Base-by-base conservation (phyloP, 2,329 filamentous ascomycete species). In the Elsinoe necatrix region DNA sequence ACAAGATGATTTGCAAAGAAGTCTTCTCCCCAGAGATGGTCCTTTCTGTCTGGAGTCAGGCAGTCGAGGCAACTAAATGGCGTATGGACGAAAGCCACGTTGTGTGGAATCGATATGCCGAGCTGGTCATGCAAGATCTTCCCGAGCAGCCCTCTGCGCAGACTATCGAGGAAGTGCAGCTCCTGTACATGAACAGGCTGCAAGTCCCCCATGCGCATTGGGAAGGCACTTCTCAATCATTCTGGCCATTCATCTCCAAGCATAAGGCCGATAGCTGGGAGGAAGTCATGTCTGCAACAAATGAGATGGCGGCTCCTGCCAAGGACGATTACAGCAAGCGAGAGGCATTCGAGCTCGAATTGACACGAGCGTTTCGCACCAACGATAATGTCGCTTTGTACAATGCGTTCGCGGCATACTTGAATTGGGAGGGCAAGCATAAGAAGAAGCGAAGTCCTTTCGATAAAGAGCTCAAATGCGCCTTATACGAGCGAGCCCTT, bases 81-180 rank as follows among this genome's bases (percentile, higher is more conserved):
- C 85, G 87, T 59, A 74, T 93, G 58, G 81, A 81, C 66, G 86
- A 90, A 68, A 92, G 88, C 66, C 84, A 90, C 66, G 71, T 83
- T 57, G 78, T 93, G 9, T 95, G 88, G 88, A 81, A 91, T 66
- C 82, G 84, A 61, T 92, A 87, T 79, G 77, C 89, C 42, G 81
- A 84, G 55, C 79, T 89, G 47, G 78, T 90, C 67, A 77, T 86
- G 68, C 81, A 87, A 62, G 80, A 87, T 62, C 77, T 91, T 18
- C 77, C 72, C 73, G 78, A 55, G 70, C 74, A 63, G 79, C 80
- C 62, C 65, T 78, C 64, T 72, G 80, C 66, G 75, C 80, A 68
- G 9, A 78, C 77, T 56, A 75, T 88, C 14, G 78, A 80, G 60
- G 80, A 81, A 64, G 80, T 92, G 63, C 83, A 82, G 25, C 78